Evolutionary conservation across 345 rosid genomes (phyloP), one percentile per base, ranked within the genome.

Genomic region (Moricandia moricandioides): DNA sequence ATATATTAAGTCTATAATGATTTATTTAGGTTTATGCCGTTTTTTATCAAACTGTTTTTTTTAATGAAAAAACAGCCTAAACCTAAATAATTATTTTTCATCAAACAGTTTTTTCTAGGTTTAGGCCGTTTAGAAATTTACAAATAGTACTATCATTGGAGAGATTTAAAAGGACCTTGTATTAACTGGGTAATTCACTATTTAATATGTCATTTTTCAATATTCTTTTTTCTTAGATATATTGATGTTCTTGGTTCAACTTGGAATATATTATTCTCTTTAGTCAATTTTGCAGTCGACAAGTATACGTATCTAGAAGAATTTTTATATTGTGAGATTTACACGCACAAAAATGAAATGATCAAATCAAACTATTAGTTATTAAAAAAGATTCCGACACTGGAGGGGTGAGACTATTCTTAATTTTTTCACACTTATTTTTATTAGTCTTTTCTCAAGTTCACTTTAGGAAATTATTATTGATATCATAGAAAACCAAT

Each of bases 301-400:
- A 63, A 63, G 54, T 72, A 27, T 54, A 40, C 26, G 77, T 10
- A 40, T 65, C 34, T 29, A 55, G 65, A 65, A 65, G 6, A 29
- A 65, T 29, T 12, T 4, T 37, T 34, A 57, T 31, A 18, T 10
- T 47, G 4, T 16, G 31, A 64, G 69, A 63, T 63, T 58, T 59
- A 59, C 30, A 72, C 10, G 13, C 30, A 52, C 58, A 26, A 14
- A 49, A 21, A 54, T 29, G 29, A 29, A 33, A 10, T 67, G 39
- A 29, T 29, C 5, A 21, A 21, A 59, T 67, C 61, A 12, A 4
- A 29, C 6, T 65, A 57, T 16, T 40, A 29, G 29, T 52, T 37
- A 54, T 12, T 4, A 54, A 29, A 26, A 1, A 35, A 35, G 55
- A 55, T 56, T 65, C 66, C 49, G 18, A 21, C 45, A 65, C 57